Conservation (phyloP, 2,329 filamentous ascomycete genomes). For the Epichloe scottii region DNA sequence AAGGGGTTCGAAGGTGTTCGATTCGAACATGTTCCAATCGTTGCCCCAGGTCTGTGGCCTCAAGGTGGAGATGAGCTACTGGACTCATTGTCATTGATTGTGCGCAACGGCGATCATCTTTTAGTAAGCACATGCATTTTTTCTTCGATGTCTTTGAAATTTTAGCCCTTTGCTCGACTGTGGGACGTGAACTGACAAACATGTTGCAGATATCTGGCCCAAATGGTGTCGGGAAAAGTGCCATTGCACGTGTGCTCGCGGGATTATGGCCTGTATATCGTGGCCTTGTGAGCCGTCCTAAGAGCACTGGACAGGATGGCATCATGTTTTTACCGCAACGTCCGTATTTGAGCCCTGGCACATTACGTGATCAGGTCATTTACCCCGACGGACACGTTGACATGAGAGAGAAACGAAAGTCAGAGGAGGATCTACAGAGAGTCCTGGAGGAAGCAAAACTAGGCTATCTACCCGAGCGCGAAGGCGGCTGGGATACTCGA, state of each 20-base stretch:
- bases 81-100: conserved; percentile 77
- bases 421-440: conserved; percentile 63
- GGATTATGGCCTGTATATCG: conserved; percentile 95
- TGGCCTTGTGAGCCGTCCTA: conserved; percentile 78
- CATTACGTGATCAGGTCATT: conserved; percentile 90
- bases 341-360: conserved; percentile 84
- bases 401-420: conserved; percentile 71
- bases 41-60: conserved; percentile 79
- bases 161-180: background rate
- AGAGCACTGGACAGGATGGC: conserved; percentile 68
- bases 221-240: conserved; percentile 88
- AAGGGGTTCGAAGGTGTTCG: conserved; percentile 91
- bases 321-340: conserved; percentile 98
- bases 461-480: conserved; percentile 79
- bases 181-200: conserved; percentile 8
- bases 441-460: conserved; percentile 75
- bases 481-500: conserved; percentile 91
- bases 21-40: conserved; percentile 83
- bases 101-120: conserved; percentile 83
- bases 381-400: conserved; percentile 92
- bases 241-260: conserved; percentile 75
- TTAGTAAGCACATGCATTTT: conserved; percentile 35
- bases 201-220: conserved; percentile 62
- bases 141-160: background rate
- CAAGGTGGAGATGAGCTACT: conserved; percentile 85